These are phyloP conservation scores for Nepenthes alata DNA, from an alignment of 179 eudicot species.

Conservation along the genomic window DNA sequence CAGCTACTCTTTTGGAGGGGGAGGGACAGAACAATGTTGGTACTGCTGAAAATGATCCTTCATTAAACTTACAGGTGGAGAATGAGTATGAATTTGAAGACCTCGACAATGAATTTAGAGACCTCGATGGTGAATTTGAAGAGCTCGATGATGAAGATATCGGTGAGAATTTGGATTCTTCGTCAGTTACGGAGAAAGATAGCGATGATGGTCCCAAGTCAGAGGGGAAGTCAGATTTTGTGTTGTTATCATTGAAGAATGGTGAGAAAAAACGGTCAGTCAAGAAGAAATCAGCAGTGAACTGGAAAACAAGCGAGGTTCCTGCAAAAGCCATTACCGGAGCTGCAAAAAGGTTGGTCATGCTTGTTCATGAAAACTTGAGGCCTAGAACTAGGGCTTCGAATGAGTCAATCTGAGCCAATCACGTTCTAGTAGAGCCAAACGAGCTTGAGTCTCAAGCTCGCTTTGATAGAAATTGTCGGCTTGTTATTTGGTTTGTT, in stretches of 20 bases:
- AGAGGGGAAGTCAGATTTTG: slow-evolving; percentile 11
- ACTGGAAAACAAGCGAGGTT: slow-evolving; percentile 22
- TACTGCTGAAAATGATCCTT: slow-evolving; percentile 9
- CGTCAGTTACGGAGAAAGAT: slow-evolving; percentile 6
- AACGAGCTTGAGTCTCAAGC: too few species aligned
- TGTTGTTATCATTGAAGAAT: slow-evolving; percentile 17
- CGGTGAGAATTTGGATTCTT: slow-evolving; percentile 11
- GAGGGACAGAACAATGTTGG: slow-evolving; percentile 13
- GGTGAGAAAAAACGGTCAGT: slow-evolving; percentile 12
- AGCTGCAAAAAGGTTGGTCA: slow-evolving; percentile 46
- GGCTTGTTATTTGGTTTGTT: too few species aligned
- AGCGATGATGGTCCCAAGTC: slow-evolving; percentile 8
- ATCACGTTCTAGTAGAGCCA: too few species aligned
- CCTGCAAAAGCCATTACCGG: slow-evolving; percentile 39
- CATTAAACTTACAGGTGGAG: slow-evolving; percentile 14
- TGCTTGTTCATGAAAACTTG: neutral
- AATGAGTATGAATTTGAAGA: slow-evolving; percentile 2
- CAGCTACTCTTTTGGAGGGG: slow-evolving; percentile 1
- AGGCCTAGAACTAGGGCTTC: neutral
- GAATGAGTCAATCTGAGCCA: too few species aligned
- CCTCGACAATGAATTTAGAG: too few species aligned
- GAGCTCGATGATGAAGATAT: slow-evolving; percentile 14
- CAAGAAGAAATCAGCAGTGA: slow-evolving; percentile 22
- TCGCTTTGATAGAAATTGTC: too few species aligned
- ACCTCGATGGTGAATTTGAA: neutral